phyloP scores from a whole-genome alignment of 768 basidiomycete species.

The Cystofilobasidium capitatum region DNA sequence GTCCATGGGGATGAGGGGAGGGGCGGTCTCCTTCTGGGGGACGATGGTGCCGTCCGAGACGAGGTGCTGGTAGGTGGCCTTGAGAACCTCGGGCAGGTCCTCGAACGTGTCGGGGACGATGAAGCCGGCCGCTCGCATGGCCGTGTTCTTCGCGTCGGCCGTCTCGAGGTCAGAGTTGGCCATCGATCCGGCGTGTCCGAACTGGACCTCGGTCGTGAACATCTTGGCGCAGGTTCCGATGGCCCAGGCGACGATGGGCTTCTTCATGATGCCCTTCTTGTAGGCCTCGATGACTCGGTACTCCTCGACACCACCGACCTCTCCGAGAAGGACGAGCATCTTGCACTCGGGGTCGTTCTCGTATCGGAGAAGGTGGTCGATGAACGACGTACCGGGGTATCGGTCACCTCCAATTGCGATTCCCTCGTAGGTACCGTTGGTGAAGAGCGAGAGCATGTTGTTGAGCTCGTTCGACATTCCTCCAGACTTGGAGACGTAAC shows the following conservation, averaged over 20 bases:
- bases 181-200: conserved; percentile 96
- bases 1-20: conserved; percentile 98
- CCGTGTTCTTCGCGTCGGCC: conserved; percentile 92
- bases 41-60: conserved; percentile 58
- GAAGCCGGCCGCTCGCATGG: conserved; percentile 90
- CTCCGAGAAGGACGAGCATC: conserved; percentile 96
- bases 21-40: conserved; percentile 68
- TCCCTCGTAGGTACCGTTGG: conserved; percentile 99
- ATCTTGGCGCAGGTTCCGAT: conserved; percentile 99
- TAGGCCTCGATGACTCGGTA: conserved; percentile 98
- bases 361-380: conserved; percentile 96
- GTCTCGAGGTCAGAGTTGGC: conserved; percentile 97
- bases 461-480: conserved; percentile 99
- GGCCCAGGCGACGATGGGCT: conserved; percentile 95
- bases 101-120: conserved; percentile 97
- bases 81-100: conserved; percentile 76
- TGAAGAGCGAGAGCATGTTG: conserved; percentile 92
- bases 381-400: conserved; percentile 96
- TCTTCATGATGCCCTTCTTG: conserved; percentile 83
- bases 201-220: conserved; percentile 99
- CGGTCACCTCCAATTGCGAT: conserved; percentile 99
- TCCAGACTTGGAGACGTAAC: conserved; percentile 98
- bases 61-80: conserved; percentile 73
- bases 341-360: conserved; percentile 96
- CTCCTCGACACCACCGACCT: conserved; percentile 97